A percentile compares a stretch with the other conserved stretches of the same genome.
Conservation (phyloP, 1,284 basidiomycete species). For the Ganoderma boninense region DNA sequence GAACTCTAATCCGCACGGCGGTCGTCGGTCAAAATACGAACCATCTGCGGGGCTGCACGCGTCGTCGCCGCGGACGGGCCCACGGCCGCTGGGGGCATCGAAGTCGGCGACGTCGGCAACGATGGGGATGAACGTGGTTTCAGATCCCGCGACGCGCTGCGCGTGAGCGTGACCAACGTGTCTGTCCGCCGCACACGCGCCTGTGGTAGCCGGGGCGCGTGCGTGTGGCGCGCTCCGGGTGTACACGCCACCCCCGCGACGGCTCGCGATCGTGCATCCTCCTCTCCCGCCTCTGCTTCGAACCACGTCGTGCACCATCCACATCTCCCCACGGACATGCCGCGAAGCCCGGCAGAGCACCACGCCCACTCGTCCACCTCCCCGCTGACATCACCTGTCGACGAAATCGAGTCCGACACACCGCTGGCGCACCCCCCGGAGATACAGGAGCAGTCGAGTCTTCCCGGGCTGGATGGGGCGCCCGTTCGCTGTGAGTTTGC, state of each 20-base stretch:
- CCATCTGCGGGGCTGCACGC: background rate
- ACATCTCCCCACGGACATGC: conserved; percentile 1
- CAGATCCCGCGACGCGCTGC: conserved; percentile 21
- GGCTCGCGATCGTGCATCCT: conserved; percentile 9
- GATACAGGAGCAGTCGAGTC: conserved; percentile 32
- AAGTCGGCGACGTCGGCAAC: conserved; percentile 11
- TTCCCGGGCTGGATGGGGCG: conserved; percentile 39
- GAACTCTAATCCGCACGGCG: background rate
- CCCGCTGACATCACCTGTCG: conserved; percentile 35
- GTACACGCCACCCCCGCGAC: conserved; percentile 23
- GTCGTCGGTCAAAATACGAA: background rate
- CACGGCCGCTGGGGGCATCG: conserved; percentile 3
- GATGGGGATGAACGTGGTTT: background rate
- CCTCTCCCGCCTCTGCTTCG: conserved; percentile 16
- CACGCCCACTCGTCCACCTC: conserved; percentile 27
- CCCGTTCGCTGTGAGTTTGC: conserved; percentile 42
- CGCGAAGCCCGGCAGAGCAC: conserved; percentile 19
- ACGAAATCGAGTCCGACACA: conserved; percentile 36
- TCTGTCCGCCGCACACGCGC: conserved; percentile 19
- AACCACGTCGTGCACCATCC: conserved; percentile 20
- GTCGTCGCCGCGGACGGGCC: background rate
- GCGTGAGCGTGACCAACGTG: conserved; percentile 28
- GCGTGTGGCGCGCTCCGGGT: background rate
- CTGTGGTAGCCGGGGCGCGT: conserved; percentile 25
- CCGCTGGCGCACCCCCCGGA: conserved; percentile 18